Evolutionary conservation across 176 grass and related monocot species (phyloP), one percentile per base, ranked within the genome.

Genomic region (Aegilops sharonensis): DNA sequence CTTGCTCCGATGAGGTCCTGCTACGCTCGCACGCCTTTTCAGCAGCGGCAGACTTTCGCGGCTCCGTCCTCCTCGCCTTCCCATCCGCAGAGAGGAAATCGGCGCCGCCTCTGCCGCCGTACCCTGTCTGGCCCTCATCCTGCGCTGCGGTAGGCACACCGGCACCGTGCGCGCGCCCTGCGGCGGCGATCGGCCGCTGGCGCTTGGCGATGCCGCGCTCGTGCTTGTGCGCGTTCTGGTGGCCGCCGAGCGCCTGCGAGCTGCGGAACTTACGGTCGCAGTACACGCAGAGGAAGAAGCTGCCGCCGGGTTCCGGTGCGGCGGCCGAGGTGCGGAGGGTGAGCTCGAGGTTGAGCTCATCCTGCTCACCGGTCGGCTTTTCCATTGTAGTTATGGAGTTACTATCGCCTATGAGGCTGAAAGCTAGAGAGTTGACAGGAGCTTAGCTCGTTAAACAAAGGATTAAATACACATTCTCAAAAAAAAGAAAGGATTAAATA

Each of bases 181-280:
- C 77, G 45, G 83, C 23, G 25, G 86, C 83, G 61, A 91, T 64
- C 82, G 89, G 84, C 36, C 91, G 48, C 20, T 89, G 67, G 40
- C 81, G 89, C 79, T 91, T 96, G 81, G 88, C 90, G 25, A 96
- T 78, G 94, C 85, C 92, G 69, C 97, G 88, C 88, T 99, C 97
- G 35, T 94, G 90, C 83, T 99, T 99, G 83, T 99, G 97, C 31
- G 97, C 97, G 79, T 99, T 99, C 87, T 99, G 97, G 90, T 99
- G 97, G 10, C 97, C 97, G 14, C 94, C 97, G 1, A 99, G 92
- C 11, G 97, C 97, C 82, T 99, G 97, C 9, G 95, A 98, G 88
- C 86, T 98, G 72, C 86, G 69, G 82, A 98, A 98, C 89, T 96
- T 94, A 64, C 88, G 85, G 64, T 89, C 80, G 82, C 96, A 98